Evolutionary conservation across 2,329 filamentous ascomycete species (phyloP).

Genomic region (Colletotrichum tamarilloi): DNA sequence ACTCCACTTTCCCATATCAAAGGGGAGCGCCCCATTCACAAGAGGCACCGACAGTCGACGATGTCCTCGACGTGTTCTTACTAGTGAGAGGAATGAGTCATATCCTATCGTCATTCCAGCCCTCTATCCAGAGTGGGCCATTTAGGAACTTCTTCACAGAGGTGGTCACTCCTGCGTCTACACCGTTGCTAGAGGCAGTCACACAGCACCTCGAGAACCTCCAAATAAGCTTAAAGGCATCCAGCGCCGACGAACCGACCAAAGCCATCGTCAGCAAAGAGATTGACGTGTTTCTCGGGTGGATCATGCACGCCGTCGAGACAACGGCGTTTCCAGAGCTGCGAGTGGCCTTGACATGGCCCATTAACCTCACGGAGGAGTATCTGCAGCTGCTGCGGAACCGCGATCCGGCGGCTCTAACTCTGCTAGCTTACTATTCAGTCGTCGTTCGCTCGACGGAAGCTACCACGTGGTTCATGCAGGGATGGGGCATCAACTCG

Average conservation of each 20-base stretch:
- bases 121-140: constrained; percentile 36
- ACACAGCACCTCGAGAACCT: constrained; percentile 4
- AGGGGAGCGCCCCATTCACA: constrained; percentile 11
- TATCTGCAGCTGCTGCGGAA: constrained; percentile 38
- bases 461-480: constrained; percentile 37
- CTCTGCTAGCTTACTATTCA: constrained; percentile 40
- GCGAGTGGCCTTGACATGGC: constrained; percentile 39
- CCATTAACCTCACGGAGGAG: constrained; percentile 38
- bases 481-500: constrained; percentile 30
- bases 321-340: constrained; percentile 38
- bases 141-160: constrained; percentile 39
- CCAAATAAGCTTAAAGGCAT: not conserved
- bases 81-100: constrained; percentile 45
- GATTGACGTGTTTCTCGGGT: not conserved
- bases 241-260: not conserved
- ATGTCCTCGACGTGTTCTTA: constrained; percentile 46
- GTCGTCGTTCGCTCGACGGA: constrained; percentile 38
- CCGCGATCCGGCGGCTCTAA: constrained; percentile 36
- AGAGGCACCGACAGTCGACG: constrained; percentile 41
- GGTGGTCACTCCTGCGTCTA: constrained; percentile 15
- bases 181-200: constrained; percentile 20
- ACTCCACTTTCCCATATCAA: constrained; percentile 40
- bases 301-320: constrained; percentile 22
- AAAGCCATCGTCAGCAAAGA: constrained; percentile 13
- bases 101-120: constrained; percentile 42